Evolutionary conservation across 441 rosid genomes (phyloP), one percentile per base, ranked within the genome.

Genomic region (Pelargonium cotyledonis): DNA sequence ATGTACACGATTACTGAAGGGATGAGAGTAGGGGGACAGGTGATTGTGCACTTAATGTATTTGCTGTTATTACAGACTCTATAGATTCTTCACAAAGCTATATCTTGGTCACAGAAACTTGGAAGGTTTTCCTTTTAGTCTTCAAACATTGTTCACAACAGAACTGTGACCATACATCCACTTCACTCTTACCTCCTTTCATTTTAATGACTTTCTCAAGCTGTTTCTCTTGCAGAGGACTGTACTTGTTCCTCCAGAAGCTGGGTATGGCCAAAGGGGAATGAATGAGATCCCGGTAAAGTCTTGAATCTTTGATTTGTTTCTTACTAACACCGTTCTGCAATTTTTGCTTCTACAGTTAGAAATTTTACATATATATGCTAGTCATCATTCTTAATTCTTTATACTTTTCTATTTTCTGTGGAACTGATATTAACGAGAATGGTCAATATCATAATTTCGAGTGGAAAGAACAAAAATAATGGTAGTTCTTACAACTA

Each of bases 21-120:
- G 72, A 94, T 91, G 99, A 88, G 78, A 85, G 87, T 88, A 0
- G 99, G 97, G 62, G 97, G 97, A 72, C 88, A 91, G 97, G 97
- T 93, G 67, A 74, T 12, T 26, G n/a, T 55, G 35, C 8, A 6
- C 63, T 73, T 18, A n/a, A 43, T 31, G 49, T 61, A 47, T 26
- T 61, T 47, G 15, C 38, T 10, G 2, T 15, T 14, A 44, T 8
- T 38, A 4, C 57, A 63, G 15, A 15, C 19, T 18, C 21, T 16
- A 1, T 55, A 15, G 10, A 19, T 55, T 16, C 18, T 55, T 55
- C 61, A 55, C 26, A 55, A 6, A 55, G 61, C 10, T 55, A 19
- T 55, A 55, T 60, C 12, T 60, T 23, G 63, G 29, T 60, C 35
- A 4, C 63, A 60, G 63, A 16, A 55, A 16, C 23, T 16, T 16